Base-by-base conservation (phyloP, 345 rosid species). In the Nasturtium officinale region DNA sequence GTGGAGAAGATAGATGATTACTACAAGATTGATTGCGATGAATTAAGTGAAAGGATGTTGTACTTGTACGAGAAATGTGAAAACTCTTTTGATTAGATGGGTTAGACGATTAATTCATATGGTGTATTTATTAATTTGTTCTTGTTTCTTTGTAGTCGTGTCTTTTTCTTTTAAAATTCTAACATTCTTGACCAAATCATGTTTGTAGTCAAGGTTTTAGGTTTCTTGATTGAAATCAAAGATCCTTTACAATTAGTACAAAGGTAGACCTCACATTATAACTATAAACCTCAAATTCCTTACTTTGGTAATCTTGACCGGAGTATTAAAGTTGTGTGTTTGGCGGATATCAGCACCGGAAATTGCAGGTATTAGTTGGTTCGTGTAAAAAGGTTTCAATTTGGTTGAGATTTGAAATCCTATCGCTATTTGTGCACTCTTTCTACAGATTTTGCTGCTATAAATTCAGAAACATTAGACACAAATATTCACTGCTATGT, bases 31-130 rank as follows among this genome's bases (percentile, higher is more conserved):
- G 79, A 52, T 3, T 69, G 78, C 3, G 78, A 66, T 9, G 81
- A 73, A 43, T 64, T 86, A 33, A 67, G 76, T 32, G 25, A 82
- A 65, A 84, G 74, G 64, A 65, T 86, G 23, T 40, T 81, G 54
- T 64, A 76, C 3, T 63, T 81, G 47, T 81, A 69, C 3, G 78
- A 75, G 61, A 67, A 69, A 53, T 78, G 69, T 60, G 72, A n/a
- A 15, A 63, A 64, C 47, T 56, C 53, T 12, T 69, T 68, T 45
- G 8, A 32, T 15, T 21, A 20, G 69, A 23, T 72, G 16, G 8
- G 21, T 15, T 32, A 20, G 61, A 23, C 61, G 12, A 61, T 26
- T 10, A 37, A 21, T 21, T 20, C 33, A 69, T 15, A 16, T 35
- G 50, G 26, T 38, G 18, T 67, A 16, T 25, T 53, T 38, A 38